Evolutionary conservation across 495 filamentous ascomycete species (phyloP).

Genomic region (Xylaria castorea): DNA sequence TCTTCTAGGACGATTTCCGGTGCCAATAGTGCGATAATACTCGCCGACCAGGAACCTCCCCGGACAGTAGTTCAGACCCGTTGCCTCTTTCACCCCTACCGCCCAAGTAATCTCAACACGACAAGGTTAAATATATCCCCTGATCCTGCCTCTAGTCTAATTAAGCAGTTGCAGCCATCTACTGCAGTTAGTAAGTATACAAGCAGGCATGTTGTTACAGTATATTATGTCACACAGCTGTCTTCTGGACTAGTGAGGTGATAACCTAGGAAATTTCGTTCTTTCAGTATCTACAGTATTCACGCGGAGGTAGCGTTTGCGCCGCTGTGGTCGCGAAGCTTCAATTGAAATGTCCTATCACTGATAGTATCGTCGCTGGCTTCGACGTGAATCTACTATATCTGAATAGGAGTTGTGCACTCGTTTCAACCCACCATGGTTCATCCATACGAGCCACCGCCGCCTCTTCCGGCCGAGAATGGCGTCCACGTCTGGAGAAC

Average conservation of each 20-base stretch:
- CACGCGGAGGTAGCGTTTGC: constrained; percentile 24
- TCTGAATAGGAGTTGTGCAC: constrained; percentile 19
- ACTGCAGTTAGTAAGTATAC: background rate
- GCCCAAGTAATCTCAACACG: constrained; percentile 8
- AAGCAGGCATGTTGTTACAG: background rate
- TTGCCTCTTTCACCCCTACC: background rate
- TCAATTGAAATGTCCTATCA: constrained; percentile 6
- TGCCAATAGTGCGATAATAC: constrained; percentile 3
- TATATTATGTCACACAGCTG: constrained; percentile 6
- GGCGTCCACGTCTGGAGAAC: constrained; percentile 42
- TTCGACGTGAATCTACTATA: constrained; percentile 19
- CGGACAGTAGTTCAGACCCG: background rate
- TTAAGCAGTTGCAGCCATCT: background rate
- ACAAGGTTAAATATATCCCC: constrained; percentile 11
- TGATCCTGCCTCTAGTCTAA: background rate
- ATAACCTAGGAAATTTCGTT: background rate
- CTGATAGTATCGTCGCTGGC: constrained; percentile 20
- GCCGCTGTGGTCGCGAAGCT: background rate
- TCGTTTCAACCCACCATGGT: constrained; percentile 27
- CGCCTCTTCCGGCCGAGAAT: constrained; percentile 40
- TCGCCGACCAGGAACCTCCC: background rate
- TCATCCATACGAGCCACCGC: constrained; percentile 27
- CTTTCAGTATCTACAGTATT: background rate
- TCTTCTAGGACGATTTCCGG: background rate
- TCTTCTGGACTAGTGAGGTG: background rate